Base-by-base conservation (phyloP, 495 filamentous ascomycete genomes). In the Penicillium tannophilum region DNA sequence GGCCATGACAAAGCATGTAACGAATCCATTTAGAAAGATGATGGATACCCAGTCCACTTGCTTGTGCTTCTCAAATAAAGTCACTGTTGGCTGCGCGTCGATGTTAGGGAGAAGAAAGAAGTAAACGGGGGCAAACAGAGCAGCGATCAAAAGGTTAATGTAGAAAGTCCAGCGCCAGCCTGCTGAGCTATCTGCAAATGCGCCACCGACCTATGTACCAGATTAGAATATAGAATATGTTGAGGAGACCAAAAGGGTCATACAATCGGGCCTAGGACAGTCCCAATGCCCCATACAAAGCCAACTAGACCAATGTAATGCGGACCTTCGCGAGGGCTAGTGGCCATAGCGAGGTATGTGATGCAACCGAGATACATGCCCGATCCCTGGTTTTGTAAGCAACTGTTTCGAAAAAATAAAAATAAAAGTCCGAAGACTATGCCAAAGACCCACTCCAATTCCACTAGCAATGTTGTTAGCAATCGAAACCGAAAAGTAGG, bases 141-240 rank as follows among this genome's bases (percentile, higher is more conserved):
- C 86, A 20, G 76, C 79, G 24, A 86, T 67, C 28, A 75, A 57
- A 16, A 87, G 70, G 63, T 88, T 90, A 67, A 90, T 64, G 20
- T 71, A 72, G 54, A 68, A 71, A 0, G 58, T 62, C 77, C 76
- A 82, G 52, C 79, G 59, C 80, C 80, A 82, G 2, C 66, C 71
- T 31, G 79, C 62, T 66, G 12, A 66, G 61, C 14, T 66, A 51
- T 81, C 76, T 20, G 78, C 57, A 49, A 80, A 78, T 1, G 62
- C 73, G 9, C 76, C 77, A 2, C 76, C 76, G 51, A 80, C 62
- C 16, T 46, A 26, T 26, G 17, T 46, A 39, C 10, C 35, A 26
- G 8, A 23, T 46, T 24, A 46, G 44, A 46, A 9, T 46, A 12
- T 46, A 8, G 1, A 7, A 9, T 46, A 14, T 46, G 12, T 12